These are phyloP conservation scores for Eremomyces bilateralis DNA, from an alignment of 495 filamentous ascomycete species.

Conservation along the genomic window DNA sequence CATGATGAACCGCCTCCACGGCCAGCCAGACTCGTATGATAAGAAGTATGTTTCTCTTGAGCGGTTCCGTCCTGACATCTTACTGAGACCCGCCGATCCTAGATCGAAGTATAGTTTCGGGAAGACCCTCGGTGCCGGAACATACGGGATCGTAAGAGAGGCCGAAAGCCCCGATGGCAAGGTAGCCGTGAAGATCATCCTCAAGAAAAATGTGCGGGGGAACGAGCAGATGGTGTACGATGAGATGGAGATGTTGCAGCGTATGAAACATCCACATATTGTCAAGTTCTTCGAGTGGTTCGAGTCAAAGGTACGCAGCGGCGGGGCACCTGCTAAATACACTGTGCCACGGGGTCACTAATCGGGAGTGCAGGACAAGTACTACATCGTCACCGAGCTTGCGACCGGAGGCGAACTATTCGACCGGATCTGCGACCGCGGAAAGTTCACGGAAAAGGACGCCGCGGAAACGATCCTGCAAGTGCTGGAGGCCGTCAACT, in stretches of 20 bases:
- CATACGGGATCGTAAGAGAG: slow-evolving; percentile 95
- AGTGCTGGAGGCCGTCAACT: slow-evolving; percentile 84
- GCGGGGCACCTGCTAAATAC: too few species aligned
- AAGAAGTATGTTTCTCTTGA: slow-evolving; percentile 55
- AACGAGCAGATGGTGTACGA: slow-evolving; percentile 98
- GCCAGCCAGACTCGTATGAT: slow-evolving; percentile 95
- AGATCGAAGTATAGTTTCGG: slow-evolving; percentile 82
- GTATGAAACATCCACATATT: slow-evolving; percentile 82
- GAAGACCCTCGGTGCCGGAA: slow-evolving; percentile 82
- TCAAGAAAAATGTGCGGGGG: slow-evolving; percentile 97
- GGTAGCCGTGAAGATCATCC: slow-evolving; percentile 95
- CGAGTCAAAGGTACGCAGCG: slow-evolving; percentile 59
- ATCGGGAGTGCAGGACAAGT: slow-evolving; percentile 57
- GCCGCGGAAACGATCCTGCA: slow-evolving; percentile 91
- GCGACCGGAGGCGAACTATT: slow-evolving; percentile 95
- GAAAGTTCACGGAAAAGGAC: slow-evolving; percentile 98
- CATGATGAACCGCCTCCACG: slow-evolving; percentile 94
- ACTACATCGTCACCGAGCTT: slow-evolving; percentile 96
- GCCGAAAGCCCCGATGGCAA: slow-evolving; percentile 66
- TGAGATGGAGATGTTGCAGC: slow-evolving; percentile 80
- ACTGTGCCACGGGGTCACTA: too few species aligned
- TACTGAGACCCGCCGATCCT: slow-evolving; percentile 2
- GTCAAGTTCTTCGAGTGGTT: slow-evolving; percentile 99
- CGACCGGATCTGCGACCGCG: slow-evolving; percentile 93
- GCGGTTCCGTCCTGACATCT: neutral